Evolutionary conservation across 768 basidiomycete species (phyloP).

Genomic region (Boletus sensibilis): DNA sequence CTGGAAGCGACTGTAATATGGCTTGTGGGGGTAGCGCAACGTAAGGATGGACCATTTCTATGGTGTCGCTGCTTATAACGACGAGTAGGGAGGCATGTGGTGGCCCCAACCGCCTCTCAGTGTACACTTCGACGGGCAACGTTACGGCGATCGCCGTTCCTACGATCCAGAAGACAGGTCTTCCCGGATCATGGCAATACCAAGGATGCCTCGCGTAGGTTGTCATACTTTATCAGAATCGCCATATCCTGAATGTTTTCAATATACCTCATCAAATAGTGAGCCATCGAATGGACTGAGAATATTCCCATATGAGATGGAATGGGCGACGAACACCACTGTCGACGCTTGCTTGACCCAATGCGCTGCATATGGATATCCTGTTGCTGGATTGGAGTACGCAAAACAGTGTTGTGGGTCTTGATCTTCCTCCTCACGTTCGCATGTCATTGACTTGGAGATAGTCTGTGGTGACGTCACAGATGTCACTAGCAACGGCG

Average conservation of each 20-base stretch:
- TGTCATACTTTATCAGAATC: background rate
- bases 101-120: constrained; percentile 67
- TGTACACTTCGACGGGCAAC: constrained; percentile 55
- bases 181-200: constrained; percentile 66
- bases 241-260: background rate
- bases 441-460: too few relatives aligned
- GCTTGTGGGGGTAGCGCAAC: constrained; percentile 66
- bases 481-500: constrained; percentile 44
- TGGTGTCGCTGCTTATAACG: background rate
- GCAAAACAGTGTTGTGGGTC: constrained; percentile 72
- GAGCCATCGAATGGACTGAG: constrained; percentile 44
- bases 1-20: constrained; percentile 64
- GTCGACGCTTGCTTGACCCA: constrained; percentile 63
- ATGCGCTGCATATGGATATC: constrained; percentile 70
- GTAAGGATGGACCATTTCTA: constrained; percentile 31
- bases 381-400: constrained; percentile 68
- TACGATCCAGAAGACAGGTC: constrained; percentile 46
- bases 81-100: constrained; percentile 63
- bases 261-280: constrained; percentile 30
- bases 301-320: constrained; percentile 61
- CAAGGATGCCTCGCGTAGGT: constrained; percentile 65
- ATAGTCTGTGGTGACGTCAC: constrained; percentile 69
- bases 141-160: constrained; percentile 64
- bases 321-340: constrained; percentile 60
- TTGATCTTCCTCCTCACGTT: background rate